Conservation (phyloP, 108 stramenopile species). For the Thalassiosira profunda region DNA sequence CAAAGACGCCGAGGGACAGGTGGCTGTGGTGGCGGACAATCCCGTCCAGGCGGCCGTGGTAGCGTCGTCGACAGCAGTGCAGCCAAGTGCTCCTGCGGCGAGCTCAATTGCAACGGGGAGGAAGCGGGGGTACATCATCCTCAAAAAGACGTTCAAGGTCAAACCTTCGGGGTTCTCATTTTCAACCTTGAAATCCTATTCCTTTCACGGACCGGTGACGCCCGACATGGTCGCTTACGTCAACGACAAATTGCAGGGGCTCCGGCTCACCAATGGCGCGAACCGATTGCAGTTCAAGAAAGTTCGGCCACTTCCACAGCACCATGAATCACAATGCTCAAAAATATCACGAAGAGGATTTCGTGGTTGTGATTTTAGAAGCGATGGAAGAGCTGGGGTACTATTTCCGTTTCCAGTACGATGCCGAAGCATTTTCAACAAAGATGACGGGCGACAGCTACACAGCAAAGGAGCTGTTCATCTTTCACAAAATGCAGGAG, state of each 20-base stretch:
- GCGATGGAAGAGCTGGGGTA: slow-evolving; percentile 45
- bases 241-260: slow-evolving; percentile 11
- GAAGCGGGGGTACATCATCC: slow-evolving; percentile 14
- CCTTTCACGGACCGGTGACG: slow-evolving; percentile 36
- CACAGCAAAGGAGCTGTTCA: slow-evolving; percentile 21
- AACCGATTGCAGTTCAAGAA: background rate
- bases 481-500: slow-evolving; percentile 21
- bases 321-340: slow-evolving; percentile 47
- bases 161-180: slow-evolving; percentile 15
- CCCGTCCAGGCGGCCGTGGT: background rate
- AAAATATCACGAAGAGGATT: slow-evolving; percentile 50
- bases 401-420: slow-evolving; percentile 47
- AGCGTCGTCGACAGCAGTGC: background rate
- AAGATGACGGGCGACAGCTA: slow-evolving; percentile 16
- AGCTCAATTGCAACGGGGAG: background rate
- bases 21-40: background rate
- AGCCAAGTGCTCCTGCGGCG: background rate
- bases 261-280: background rate
- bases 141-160: slow-evolving; percentile 39
- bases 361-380: slow-evolving; percentile 27
- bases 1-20: background rate
- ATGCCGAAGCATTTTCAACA: slow-evolving; percentile 10
- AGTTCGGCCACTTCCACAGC: slow-evolving; percentile 12
- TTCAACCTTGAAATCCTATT: slow-evolving; percentile 10
- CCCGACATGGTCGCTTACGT: slow-evolving; percentile 2